Evolutionary conservation across 805 yeast genomes (phyloP), one percentile per base, ranked within the genome.

Genomic region (Spathaspora passalidarum): DNA sequence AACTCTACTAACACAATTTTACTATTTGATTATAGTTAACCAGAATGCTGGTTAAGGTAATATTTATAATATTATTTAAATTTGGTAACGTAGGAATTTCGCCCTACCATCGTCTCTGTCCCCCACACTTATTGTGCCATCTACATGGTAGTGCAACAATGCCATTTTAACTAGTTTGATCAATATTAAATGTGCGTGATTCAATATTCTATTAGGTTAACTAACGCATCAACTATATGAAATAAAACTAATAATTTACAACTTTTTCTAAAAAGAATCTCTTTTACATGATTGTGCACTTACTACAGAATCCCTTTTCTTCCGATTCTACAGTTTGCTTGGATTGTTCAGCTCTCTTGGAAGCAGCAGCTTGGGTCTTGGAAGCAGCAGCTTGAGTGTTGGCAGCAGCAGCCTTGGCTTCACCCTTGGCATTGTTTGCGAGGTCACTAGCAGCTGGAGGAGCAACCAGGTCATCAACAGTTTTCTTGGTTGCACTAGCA

Each of bases 231-330:
- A 9, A 35, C 8, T 13, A 21, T 13, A 23, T 25, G n/a, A 23
- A 9, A n/a, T 13, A 10, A 38, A 14, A 19, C 6, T 10, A 22
- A 17, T n/a, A 3, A 9, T 22, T 35, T 22, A n/a, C 13, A 19
- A 21, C 13, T 23, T 22, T 38, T 14, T 8, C 16, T 20, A 38
- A 22, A 22, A 20, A 11, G 7, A 35, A 19, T 21, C 19, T 38
- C 20, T 14, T 22, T 32, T 53, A 57, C 54, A 56, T 53, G 42
- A 58, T 49, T 17, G 41, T 45, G 49, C 62, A 58, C 45, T 56
- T 58, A 29, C 55, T 44, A 19, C 58, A 39, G 22, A 25, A 23
- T 4, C 42, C 42, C 34, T 39, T 39, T 18, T 39, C 42, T 25
- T 39, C 45, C 9, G 53, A 43, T 23, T 53, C 51, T 5, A 47